phyloP scores from a whole-genome alignment of 2,329 filamentous ascomycete genomes.

The Cercospora sojina region DNA sequence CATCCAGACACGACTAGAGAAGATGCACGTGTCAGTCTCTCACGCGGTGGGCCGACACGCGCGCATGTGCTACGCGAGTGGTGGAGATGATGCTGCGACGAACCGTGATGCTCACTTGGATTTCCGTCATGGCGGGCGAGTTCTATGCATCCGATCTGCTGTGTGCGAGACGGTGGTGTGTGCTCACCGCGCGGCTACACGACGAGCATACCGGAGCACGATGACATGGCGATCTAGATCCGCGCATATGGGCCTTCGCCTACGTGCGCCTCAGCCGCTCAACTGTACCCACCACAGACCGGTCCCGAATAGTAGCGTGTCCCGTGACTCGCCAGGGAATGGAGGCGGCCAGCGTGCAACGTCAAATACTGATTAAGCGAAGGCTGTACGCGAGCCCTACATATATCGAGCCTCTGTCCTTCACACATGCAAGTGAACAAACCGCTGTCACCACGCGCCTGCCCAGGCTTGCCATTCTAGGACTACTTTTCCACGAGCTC shows the following conservation, averaged over 20 bases:
- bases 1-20: conserved; percentile 32
- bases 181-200: not conserved
- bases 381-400: not conserved
- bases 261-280: not conserved
- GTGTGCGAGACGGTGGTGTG: not conserved
- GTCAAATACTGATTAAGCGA: not conserved
- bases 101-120: conserved; percentile 24
- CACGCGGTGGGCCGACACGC: not conserved
- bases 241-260: not conserved
- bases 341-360: not conserved
- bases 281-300: not conserved
- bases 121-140: conserved; percentile 19
- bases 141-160: not conserved
- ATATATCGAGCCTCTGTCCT: not conserved
- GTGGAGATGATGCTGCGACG: conserved; percentile 13
- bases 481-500: not conserved
- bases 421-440: conserved; percentile 8
- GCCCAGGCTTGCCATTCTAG: not conserved
- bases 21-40: conserved; percentile 9
- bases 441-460: not conserved
- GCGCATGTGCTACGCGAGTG: not conserved
- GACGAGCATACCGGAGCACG: not conserved
- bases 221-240: conserved; percentile 3
- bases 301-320: not conserved
- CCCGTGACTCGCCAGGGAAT: not conserved